A percentile compares a stretch with the other conserved stretches of the same genome.
phyloP scores from a whole-genome alignment of 306 rosid genomes.

The Herpetospermum pedunculosum region DNA sequence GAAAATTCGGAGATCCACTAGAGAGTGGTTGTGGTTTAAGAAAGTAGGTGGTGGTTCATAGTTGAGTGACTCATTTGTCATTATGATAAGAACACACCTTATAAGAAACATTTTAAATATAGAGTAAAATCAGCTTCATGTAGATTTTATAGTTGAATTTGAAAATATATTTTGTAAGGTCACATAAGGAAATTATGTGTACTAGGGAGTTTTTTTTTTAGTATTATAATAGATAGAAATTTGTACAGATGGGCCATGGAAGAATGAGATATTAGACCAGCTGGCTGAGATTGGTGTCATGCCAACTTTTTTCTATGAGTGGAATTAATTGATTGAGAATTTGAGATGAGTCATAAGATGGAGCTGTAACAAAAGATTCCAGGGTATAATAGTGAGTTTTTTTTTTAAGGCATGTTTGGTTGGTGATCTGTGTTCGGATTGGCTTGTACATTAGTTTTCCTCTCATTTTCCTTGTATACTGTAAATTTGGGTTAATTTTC shows the following conservation, averaged over 20 bases:
- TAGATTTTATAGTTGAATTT: not conserved
- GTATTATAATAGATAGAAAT: not conserved
- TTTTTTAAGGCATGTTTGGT: no score
- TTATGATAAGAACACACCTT: not conserved
- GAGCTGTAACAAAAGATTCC: no score
- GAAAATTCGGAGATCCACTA: constrained; percentile 69
- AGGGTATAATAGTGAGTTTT: no score
- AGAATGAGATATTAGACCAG: not conserved
- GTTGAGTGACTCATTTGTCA: no score
- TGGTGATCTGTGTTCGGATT: no score
- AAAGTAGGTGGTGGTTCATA: constrained; percentile 31
- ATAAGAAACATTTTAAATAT: not conserved
- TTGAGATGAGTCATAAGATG: not conserved
- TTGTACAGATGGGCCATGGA: not conserved
- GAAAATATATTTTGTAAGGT: not conserved
- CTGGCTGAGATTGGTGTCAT: not conserved
- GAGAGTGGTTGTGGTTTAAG: constrained; percentile 32
- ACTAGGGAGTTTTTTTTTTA: no score
- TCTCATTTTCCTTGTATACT: no score
- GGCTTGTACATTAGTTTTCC: no score
- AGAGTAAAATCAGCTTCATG: not conserved
- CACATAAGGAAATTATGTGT: not conserved
- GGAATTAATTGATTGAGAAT: not conserved
- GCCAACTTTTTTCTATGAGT: not conserved
- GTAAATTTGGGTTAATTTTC: no score